phyloP scores from a whole-genome alignment of 2,329 filamentous ascomycete species.

The Apiospora kogelbergensis region DNA sequence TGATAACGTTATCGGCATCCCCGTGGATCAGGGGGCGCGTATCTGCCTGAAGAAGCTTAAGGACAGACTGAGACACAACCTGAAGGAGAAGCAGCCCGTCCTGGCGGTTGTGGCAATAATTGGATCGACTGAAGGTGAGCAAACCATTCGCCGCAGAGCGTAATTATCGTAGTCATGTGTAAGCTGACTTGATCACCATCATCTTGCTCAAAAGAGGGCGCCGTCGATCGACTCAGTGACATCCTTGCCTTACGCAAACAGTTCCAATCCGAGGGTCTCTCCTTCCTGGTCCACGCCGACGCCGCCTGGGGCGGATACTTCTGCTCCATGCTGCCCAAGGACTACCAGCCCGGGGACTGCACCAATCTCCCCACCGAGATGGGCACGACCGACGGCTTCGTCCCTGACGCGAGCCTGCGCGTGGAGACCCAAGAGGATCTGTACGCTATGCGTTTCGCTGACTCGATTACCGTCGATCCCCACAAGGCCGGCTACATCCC shows the following conservation, averaged over 20 bases:
- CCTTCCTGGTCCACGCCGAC: constrained; percentile 46
- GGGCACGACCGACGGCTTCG: constrained; percentile 29
- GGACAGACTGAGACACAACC: constrained; percentile 28
- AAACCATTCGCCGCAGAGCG: background rate
- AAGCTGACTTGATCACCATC: background rate
- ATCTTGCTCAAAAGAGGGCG: constrained; percentile 35
- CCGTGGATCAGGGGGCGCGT: constrained; percentile 39
- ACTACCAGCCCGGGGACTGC: constrained; percentile 27
- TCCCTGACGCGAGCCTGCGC: constrained; percentile 35
- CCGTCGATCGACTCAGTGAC: constrained; percentile 39
- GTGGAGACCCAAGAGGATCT: constrained; percentile 39
- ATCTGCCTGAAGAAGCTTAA: constrained; percentile 36
- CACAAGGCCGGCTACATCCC: constrained; percentile 48
- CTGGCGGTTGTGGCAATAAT: constrained; percentile 46
- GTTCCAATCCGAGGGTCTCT: constrained; percentile 41
- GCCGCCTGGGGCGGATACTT: constrained; percentile 54
- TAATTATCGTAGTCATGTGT: background rate
- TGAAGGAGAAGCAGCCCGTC: constrained; percentile 33
- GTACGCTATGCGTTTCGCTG: constrained; percentile 37
- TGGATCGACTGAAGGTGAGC: constrained; percentile 43
- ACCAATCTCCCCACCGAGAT: constrained; percentile 28
- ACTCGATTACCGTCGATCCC: constrained; percentile 48
- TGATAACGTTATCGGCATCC: constrained; percentile 38
- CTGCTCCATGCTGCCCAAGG: constrained; percentile 40
- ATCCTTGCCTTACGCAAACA: constrained; percentile 40